Evolutionary conservation across 2,329 filamentous ascomycete genomes (phyloP).

Genomic region (Ascochyta koolunga): DNA sequence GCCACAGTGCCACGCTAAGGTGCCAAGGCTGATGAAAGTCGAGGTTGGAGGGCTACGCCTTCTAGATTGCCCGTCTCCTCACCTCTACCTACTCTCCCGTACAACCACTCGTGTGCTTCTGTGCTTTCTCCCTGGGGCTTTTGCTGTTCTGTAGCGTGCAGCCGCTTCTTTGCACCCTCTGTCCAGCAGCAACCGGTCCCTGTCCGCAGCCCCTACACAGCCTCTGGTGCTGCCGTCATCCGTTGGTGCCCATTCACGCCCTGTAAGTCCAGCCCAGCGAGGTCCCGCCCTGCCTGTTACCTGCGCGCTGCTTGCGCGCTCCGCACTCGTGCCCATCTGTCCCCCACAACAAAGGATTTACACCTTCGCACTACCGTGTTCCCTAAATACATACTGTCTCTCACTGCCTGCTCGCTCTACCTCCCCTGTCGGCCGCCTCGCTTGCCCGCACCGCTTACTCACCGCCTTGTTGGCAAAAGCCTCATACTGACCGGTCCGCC

Average conservation of each 20-base stretch:
- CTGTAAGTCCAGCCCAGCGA: slow-evolving; percentile 46
- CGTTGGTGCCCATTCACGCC: slow-evolving; percentile 45
- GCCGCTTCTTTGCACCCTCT: slow-evolving; percentile 29
- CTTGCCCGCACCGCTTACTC: slow-evolving; percentile 46
- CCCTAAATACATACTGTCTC: slow-evolving; percentile 17
- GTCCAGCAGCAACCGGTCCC: slow-evolving; percentile 22
- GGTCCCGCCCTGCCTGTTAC: slow-evolving; percentile 30
- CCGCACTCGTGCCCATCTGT: slow-evolving; percentile 25
- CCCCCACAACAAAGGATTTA: slow-evolving; percentile 16
- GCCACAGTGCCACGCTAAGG: not conserved
- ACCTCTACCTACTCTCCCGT: slow-evolving; percentile 30
- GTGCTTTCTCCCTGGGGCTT: slow-evolving; percentile 35
- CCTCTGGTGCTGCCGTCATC: slow-evolving; percentile 34
- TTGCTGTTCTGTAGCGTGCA: slow-evolving; percentile 41
- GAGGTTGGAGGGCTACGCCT: slow-evolving; percentile 11
- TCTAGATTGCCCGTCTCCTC: slow-evolving; percentile 25
- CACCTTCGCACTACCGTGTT: not conserved
- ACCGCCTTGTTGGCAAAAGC: slow-evolving; percentile 52
- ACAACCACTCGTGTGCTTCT: slow-evolving; percentile 24
- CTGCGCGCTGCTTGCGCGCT: slow-evolving; percentile 19
- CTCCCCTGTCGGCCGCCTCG: slow-evolving; percentile 24
- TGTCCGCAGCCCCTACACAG: slow-evolving; percentile 20
- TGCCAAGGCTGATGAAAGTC: slow-evolving; percentile 1
- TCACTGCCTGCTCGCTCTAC: slow-evolving; percentile 19
- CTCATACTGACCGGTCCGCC: slow-evolving; percentile 48